Conservation (phyloP, 495 filamentous ascomycete species). For the Trichocladium antarcticum region DNA sequence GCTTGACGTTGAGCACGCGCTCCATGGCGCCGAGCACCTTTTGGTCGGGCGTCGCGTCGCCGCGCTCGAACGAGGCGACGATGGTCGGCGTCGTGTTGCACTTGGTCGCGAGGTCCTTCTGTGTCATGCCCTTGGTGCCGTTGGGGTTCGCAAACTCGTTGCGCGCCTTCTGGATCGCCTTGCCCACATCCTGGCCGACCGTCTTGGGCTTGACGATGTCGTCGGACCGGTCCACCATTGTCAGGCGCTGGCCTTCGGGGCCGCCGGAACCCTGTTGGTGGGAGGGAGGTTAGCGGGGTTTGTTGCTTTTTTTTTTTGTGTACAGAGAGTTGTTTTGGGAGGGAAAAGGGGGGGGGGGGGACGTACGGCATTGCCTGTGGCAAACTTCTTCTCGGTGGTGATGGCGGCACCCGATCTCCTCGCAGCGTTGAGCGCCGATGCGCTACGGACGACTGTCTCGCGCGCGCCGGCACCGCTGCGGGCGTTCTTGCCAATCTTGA, state of each 20-base stretch:
- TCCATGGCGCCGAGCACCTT: slow-evolving; percentile 74
- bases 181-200: slow-evolving; percentile 65
- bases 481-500: slow-evolving; percentile 84
- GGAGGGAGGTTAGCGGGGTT: too few relatives aligned
- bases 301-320: too few relatives aligned
- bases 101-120: slow-evolving; percentile 92
- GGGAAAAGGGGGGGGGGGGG: not conserved
- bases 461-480: slow-evolving; percentile 49
- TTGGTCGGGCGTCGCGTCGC: slow-evolving; percentile 70
- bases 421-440: slow-evolving; percentile 81
- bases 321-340: not conserved
- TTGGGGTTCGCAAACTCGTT: slow-evolving; percentile 45
- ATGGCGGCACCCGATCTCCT: slow-evolving; percentile 65
- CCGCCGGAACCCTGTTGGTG: slow-evolving; percentile 46
- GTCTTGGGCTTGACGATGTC: slow-evolving; percentile 96
- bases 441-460: slow-evolving; percentile 80
- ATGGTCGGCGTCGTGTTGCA: slow-evolving; percentile 75
- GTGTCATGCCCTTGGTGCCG: slow-evolving; percentile 64
- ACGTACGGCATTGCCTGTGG: slow-evolving; percentile 66
- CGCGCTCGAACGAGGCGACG: slow-evolving; percentile 77
- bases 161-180: slow-evolving; percentile 66
- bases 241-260: slow-evolving; percentile 85
- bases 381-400: slow-evolving; percentile 87
- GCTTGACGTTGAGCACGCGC: slow-evolving; percentile 73
- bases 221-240: slow-evolving; percentile 95